Evolutionary conservation across 768 basidiomycete genomes (phyloP), one percentile per base, ranked within the genome.

Genomic region (Gelatoporia subvermispora): DNA sequence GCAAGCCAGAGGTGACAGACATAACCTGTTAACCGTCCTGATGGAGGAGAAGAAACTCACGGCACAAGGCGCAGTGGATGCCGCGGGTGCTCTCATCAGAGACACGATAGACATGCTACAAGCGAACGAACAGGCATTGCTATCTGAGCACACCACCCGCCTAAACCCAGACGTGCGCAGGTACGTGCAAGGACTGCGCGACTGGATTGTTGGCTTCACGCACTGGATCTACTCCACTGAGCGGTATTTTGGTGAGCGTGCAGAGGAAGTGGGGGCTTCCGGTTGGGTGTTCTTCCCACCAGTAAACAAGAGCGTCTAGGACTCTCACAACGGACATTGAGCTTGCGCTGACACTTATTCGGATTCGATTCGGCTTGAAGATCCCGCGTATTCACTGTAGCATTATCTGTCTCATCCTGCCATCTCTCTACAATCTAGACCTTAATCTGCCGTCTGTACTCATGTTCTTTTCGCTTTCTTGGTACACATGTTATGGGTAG

Each of bases 151-250:
- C 10, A 22, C 20, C 10, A 50, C 35, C 20, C 46, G 49, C 21
- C 49, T 64, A 45, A 53, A 58, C 43, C 52, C 39, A 41, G 67
- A 71, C 43, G 60, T 63, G 22, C 57, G 55, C 18, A 62, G 55
- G 3, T 81, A 78, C 54, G 62, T 78, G 23, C 72, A 65, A n/a
- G 75, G 75, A 7, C 60, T 84, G 23, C 73, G 74, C 31, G 77
- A 82, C 50, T 78, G 72, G 52, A 70, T 85, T 35, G 68, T 73
- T 2, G 83, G 83, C 8, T 70, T 68, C n/a, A 55, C 79, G n/a
- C 75, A 84, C 54, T 84, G 82, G 82, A 50, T 72, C 31, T 85
- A 84, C 54, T 80, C 84, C 62, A 81, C 77, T 0, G 75, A 82
- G 50, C 57, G 81, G 38, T 84, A 76, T 57, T 75, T 85, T 42